Conservation (phyloP, 176 grass and related monocot genomes). For the Oropetium thomaeum region DNA sequence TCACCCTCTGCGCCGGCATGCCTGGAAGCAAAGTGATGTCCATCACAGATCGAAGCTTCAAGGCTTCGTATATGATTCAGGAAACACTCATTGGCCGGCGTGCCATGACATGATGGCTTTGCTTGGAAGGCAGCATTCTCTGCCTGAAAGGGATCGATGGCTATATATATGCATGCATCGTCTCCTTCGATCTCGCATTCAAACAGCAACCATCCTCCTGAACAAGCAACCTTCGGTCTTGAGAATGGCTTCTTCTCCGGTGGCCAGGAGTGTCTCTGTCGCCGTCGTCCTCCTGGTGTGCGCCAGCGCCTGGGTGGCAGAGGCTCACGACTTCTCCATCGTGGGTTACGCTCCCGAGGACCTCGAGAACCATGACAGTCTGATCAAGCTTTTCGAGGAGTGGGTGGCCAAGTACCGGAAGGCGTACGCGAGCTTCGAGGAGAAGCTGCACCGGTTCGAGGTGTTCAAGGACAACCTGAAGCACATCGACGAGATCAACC, state of each 20-base stretch:
- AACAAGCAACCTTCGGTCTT: neutral
- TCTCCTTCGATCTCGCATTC: conserved; percentile 13
- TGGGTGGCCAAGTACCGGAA: conserved; percentile 73
- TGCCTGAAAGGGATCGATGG: neutral
- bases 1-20: conserved; percentile 31
- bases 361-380: conserved; percentile 34
- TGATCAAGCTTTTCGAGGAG: conserved; percentile 77
- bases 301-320: conserved; percentile 6
- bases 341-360: conserved; percentile 72
- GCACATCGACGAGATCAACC: conserved; percentile 87
- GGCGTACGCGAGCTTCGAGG: conserved; percentile 66
- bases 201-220: neutral
- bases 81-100: conserved; percentile 26
- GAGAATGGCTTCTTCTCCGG: conserved; percentile 25
- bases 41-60: conserved; percentile 55
- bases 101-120: conserved; percentile 55
- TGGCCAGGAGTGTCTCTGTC: neutral
- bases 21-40: conserved; percentile 66
- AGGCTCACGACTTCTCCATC: conserved; percentile 65
- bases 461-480: conserved; percentile 88
- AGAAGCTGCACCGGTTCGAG: conserved; percentile 76
- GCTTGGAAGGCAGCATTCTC: conserved; percentile 65
- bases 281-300: conserved; percentile 25
- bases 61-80: conserved; percentile 58
- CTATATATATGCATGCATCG: conserved; percentile 39